Evolutionary conservation across 805 yeast species (phyloP).

Genomic region (Nakazawaea anatomiae): DNA sequence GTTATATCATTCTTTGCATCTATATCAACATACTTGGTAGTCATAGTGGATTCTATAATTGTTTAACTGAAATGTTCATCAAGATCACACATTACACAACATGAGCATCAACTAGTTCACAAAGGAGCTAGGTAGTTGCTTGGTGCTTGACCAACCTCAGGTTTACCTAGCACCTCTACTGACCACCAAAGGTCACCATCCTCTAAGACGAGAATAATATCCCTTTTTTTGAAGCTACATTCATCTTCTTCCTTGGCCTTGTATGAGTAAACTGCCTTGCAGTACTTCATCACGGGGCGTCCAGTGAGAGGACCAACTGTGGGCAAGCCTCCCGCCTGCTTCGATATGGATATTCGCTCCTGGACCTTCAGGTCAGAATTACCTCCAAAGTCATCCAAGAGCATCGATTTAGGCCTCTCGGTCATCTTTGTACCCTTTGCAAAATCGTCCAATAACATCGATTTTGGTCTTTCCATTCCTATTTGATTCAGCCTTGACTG

Average conservation of each 20-base stretch:
- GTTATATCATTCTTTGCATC: no score
- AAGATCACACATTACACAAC: no score
- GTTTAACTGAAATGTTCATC: no score
- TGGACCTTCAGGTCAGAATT: neutral
- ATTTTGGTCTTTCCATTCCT: neutral
- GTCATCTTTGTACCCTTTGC: neutral
- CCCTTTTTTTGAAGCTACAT: constrained; percentile 53
- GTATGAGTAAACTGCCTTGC: constrained; percentile 53
- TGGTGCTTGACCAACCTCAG: constrained; percentile 55
- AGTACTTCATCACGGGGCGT: constrained; percentile 48
- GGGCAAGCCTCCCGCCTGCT: neutral
- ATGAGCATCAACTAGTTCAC: constrained; percentile 6
- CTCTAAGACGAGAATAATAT: constrained; percentile 46
- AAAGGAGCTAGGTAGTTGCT: constrained; percentile 44
- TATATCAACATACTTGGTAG: no score
- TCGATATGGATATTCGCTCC: no score
- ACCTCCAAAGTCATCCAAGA: neutral
- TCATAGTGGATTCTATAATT: no score
- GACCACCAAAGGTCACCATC: constrained; percentile 66
- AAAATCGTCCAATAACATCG: neutral
- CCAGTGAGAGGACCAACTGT: constrained; percentile 16
- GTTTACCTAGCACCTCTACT: constrained; percentile 45
- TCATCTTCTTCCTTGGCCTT: constrained; percentile 57
- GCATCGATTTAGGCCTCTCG: constrained; percentile 1
- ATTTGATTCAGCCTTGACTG: neutral